Evolutionary conservation across 805 yeast genomes (phyloP).

Genomic region (Yamadazyma philogaea): DNA sequence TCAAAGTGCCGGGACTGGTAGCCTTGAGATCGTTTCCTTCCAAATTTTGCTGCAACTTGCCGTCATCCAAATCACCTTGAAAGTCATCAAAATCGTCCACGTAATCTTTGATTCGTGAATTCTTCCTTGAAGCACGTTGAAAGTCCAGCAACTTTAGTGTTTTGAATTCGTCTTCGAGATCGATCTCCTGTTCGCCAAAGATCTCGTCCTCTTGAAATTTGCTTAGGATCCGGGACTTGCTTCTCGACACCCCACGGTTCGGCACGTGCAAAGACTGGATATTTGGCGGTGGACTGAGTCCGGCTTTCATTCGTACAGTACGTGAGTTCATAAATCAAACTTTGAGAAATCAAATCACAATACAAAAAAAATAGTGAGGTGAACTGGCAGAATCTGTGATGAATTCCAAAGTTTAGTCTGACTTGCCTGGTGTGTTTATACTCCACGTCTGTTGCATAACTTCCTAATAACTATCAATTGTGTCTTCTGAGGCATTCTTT

Average conservation of each 20-base stretch:
- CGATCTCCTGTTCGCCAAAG: constrained; percentile 23
- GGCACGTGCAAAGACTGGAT: background rate
- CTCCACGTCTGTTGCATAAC: too few species aligned
- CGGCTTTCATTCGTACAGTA: constrained; percentile 8
- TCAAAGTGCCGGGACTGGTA: constrained; percentile 13
- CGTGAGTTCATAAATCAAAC: constrained; percentile 5
- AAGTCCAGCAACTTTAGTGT: constrained; percentile 19
- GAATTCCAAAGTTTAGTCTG: too few species aligned
- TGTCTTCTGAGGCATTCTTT: too few species aligned
- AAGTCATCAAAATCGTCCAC: constrained; percentile 6
- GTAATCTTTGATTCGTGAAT: constrained; percentile 1
- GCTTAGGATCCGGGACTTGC: constrained; percentile 19
- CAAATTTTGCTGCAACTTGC: constrained; percentile 1
- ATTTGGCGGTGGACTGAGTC: constrained; percentile 13
- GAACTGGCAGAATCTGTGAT: too few species aligned
- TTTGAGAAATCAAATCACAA: background rate
- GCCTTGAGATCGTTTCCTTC: background rate
- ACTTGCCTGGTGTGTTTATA: too few species aligned
- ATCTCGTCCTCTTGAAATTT: constrained; percentile 25
- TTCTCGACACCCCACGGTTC: background rate
- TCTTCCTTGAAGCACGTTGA: background rate
- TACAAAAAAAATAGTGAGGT: background rate
- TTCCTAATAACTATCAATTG: too few species aligned
- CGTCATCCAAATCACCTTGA: background rate
- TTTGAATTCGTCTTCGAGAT: constrained; percentile 26